Conservation (phyloP, 768 basidiomycete genomes). For the Russula emetica region DNA sequence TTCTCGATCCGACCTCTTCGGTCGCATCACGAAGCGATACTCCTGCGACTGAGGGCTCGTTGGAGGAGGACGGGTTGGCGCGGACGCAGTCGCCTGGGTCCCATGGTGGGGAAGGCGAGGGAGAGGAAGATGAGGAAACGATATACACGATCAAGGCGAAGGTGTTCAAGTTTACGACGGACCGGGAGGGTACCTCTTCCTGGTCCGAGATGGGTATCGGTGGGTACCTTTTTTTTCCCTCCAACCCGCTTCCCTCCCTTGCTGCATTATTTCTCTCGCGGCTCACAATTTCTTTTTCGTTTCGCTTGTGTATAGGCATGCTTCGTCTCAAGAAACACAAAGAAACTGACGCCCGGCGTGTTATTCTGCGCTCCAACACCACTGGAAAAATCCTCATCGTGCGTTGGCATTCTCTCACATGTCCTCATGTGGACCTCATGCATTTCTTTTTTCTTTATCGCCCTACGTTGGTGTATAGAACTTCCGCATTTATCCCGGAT, state of each 20-base stretch:
- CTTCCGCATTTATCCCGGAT: constrained; percentile 58
- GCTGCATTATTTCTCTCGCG: background rate
- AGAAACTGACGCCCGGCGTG: constrained; percentile 50
- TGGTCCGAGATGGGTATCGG: constrained; percentile 72
- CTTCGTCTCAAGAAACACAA: constrained; percentile 73
- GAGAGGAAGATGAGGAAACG: constrained; percentile 78
- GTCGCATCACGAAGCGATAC: constrained; percentile 26
- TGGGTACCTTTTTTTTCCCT: constrained; percentile 35
- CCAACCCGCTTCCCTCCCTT: background rate
- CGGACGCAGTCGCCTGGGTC: constrained; percentile 27
- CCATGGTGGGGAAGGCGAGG: constrained; percentile 70
- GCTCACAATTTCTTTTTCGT: background rate
- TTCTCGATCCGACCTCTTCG: background rate
- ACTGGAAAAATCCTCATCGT: constrained; percentile 76
- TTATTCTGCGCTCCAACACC: constrained; percentile 66
- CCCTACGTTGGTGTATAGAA: constrained; percentile 51
- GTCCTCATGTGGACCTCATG: constrained; percentile 7
- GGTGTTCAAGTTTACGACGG: constrained; percentile 55
- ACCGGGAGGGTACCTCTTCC: constrained; percentile 41
- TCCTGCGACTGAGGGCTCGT: constrained; percentile 31
- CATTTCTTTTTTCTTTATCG: background rate
- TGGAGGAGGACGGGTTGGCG: constrained; percentile 28
- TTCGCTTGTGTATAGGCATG: constrained; percentile 43
- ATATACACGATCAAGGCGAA: constrained; percentile 54
- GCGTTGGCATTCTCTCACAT: constrained; percentile 32